Conservation (phyloP, 1,284 basidiomycete genomes). For the Pulchroboletus neoregius region DNA sequence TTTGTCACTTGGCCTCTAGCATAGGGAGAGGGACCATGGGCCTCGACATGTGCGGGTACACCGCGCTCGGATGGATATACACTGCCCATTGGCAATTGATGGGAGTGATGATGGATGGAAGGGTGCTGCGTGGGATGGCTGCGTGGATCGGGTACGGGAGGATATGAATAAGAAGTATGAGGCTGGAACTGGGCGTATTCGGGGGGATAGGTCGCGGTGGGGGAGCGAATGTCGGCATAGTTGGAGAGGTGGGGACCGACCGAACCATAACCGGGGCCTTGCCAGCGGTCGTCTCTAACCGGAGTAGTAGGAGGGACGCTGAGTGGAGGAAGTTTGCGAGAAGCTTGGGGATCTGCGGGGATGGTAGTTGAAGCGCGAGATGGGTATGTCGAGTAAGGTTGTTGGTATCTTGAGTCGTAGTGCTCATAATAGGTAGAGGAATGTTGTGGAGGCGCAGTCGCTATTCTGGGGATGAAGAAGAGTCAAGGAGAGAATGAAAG, state of each 20-base stretch:
- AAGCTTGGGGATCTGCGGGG: conserved; percentile 40
- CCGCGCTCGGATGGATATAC: conserved; percentile 31
- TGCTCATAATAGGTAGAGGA: conserved; percentile 49
- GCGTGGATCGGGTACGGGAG: conserved; percentile 34
- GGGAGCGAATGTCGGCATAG: conserved; percentile 49
- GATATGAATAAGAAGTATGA: conserved; percentile 35
- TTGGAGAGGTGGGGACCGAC: conserved; percentile 33
- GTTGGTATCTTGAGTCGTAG: conserved; percentile 55
- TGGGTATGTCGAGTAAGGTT: conserved; percentile 47
- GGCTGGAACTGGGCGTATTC: conserved; percentile 40
- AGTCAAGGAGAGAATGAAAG: conserved; percentile 19
- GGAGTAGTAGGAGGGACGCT: conserved; percentile 31
- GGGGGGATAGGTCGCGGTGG: conserved; percentile 51
- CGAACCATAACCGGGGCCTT: conserved; percentile 37
- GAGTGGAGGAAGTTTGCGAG: conserved; percentile 47
- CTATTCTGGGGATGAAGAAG: conserved; percentile 12
- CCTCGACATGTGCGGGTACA: conserved; percentile 32
- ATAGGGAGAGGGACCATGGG: conserved; percentile 41
- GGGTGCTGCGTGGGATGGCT: conserved; percentile 23
- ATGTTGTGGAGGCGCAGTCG: conserved; percentile 43
- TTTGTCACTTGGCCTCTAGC: conserved; percentile 36
- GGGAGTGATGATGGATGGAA: conserved; percentile 30
- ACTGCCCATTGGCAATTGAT: conserved; percentile 27
- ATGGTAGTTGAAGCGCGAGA: conserved; percentile 47
- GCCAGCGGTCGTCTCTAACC: conserved; percentile 46